Conservation (phyloP, 345 rosid genomes). For the Citrus australasica region DNA sequence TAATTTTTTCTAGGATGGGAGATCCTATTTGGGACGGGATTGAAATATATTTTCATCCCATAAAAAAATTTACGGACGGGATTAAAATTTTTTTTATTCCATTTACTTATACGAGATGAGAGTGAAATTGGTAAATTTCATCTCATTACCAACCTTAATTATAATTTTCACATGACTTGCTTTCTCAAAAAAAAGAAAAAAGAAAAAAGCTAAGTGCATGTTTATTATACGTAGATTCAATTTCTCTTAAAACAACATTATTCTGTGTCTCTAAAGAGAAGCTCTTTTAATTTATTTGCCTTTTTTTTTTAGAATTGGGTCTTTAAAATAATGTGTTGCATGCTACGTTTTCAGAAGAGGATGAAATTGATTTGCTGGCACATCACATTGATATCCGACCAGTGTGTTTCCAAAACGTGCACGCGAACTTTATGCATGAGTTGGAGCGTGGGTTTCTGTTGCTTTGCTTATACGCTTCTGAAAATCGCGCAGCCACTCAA, state of each 20-base stretch:
- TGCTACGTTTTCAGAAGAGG: background rate
- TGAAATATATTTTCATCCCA: accelerated
- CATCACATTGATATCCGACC: background rate
- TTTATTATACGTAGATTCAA: background rate
- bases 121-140: accelerated
- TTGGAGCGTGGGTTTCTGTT: background rate
- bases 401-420: conserved; percentile 14
- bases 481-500: background rate
- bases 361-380: background rate
- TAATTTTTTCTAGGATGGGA: accelerated
- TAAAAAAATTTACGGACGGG: accelerated
- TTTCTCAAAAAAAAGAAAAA: too few relatives aligned
- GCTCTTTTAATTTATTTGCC: too few relatives aligned
- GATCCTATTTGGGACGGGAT: too few relatives aligned
- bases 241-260: background rate
- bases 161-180: too few relatives aligned
- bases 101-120: accelerated
- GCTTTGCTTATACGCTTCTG: background rate
- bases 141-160: accelerated
- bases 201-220: too few relatives aligned
- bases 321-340: background rate
- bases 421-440: conserved; percentile 16
- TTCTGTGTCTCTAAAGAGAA: too few relatives aligned
- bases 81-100: accelerated
- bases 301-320: too few relatives aligned